Evolutionary conservation across 495 filamentous ascomycete genomes (phyloP), one percentile per base, ranked within the genome.

Genomic region (Aspergillus sparsus): DNA sequence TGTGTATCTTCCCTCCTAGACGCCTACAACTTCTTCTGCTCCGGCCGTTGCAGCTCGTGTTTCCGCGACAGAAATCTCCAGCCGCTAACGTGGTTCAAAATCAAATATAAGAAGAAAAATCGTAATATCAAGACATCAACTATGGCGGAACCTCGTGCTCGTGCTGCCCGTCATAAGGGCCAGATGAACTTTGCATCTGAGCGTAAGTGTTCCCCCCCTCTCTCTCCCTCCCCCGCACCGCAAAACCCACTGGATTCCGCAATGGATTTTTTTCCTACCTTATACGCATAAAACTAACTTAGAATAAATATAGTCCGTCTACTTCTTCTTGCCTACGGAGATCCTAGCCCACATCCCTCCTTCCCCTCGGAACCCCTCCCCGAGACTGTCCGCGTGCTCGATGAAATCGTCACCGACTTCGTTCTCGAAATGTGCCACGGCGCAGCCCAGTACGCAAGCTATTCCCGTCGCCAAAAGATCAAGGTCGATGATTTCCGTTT

Each of bases 401-500:
- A 98, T 71, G 93, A 97, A 73, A 92, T 98, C 57, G 83, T 94
- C 54, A 96, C 92, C 46, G 94, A 97, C 72, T 93, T 90, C 74
- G 84, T 92, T 57, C 85, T 94, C 58, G 90, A 92, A 71, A 82
- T 94, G 58, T 92, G 89, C 79, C 94, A 97, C 80, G 88, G 89
- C 53, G 93, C 94, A 6, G 87, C 89, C 31, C 83, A 88, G 21
- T 85, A 85, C 63, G 94, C 94, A 1, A 85, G 87, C 66, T 86
- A 94, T 71, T 84, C 88, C 3, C 86, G 91, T 4, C 86, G 94
- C 7, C 89, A 93, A 66, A 98, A 98, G 76, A 90, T 97, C 76
- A 98, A 98, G 69, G 89, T 96, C 57, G 94, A 98, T 63, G 94
- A 98, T 71, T 96, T 98, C 79, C 90, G 93, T 68, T 98, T 94